Base-by-base conservation (phyloP, 2,329 filamentous ascomycete species). In the Penicillium sp. region DNA sequence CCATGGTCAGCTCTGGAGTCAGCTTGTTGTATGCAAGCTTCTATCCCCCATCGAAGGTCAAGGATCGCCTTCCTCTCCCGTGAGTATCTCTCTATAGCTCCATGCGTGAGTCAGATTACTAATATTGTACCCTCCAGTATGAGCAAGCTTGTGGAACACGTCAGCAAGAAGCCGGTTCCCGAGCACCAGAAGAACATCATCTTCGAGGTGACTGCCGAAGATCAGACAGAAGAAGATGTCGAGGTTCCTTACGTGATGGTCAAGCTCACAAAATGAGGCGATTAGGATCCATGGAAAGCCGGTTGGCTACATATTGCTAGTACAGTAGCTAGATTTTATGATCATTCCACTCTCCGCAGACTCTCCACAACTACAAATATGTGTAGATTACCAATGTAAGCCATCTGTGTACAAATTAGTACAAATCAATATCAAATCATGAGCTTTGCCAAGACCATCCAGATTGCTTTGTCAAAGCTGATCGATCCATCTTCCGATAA, bases 241-340 rank as follows among this genome's bases (percentile, higher is more conserved):
- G 94, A 99, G 78, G 89, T 97, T 65, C 94, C 94, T 4, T 97
- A 96, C 74, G 91, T 97, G 69, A 96, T 93, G 86, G 86, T 96
- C 64, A 93, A 88, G 79, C 78, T 92, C 63, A 70, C 76, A 58
- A 79, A 81, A 45, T 64, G 63, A 58, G 50, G 11, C 11, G 25
- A 29, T 49, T 38, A 58, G 23, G 40, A 27, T 33, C 29, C 23
- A 57, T 27, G 36, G 39, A 46, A 61, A 46, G 33, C 39, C 33
- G 5, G n/a, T 11, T 46, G 41, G 45, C 25, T 55, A 25, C 45
- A 31, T 57, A 34, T 40, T 50, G 21, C 39, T 41, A 59, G 57
- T 55, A 43, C 40, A 56, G n/a, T 53, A 52, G 34, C 41, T 48
- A 57, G 41, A 53, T 27, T 38, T 43, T 45, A 67, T 50, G 54